Conservation (phyloP, 2,329 filamentous ascomycete species). For the Alternaria sp. region DNA sequence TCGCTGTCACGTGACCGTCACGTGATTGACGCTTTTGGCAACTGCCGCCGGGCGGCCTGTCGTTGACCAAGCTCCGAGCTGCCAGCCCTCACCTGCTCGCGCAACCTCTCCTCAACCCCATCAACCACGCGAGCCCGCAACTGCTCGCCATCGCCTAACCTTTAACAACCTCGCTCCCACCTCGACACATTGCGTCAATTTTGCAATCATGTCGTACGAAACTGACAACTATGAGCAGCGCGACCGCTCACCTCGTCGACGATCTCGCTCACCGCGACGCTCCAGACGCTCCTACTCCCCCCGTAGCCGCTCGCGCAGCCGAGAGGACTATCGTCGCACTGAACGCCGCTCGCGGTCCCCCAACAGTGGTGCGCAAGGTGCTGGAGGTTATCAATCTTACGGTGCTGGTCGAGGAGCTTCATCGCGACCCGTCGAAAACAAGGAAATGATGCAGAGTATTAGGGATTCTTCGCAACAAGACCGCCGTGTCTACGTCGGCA, state of each 20-base stretch:
- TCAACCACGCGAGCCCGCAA: conserved; percentile 33
- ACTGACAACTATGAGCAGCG: conserved; percentile 50
- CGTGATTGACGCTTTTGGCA: conserved; percentile 24
- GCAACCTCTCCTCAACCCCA: conserved; percentile 34
- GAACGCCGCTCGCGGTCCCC: conserved; percentile 76
- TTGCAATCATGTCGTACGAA: conserved; percentile 48
- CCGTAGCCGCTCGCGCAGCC: conserved; percentile 80
- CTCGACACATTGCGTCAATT: conserved; percentile 17
- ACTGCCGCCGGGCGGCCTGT: conserved; percentile 30
- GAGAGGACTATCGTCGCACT: conserved; percentile 58
- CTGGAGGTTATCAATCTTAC: conserved; percentile 72
- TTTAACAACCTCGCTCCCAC: conserved; percentile 14
- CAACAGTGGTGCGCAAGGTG: conserved; percentile 76
- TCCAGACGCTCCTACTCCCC: conserved; percentile 70
- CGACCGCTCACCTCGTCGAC: conserved; percentile 74
- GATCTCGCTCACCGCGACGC: conserved; percentile 57
- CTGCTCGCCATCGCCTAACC: conserved; percentile 24
- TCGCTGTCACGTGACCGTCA: conserved; percentile 4
- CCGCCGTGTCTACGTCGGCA: conserved; percentile 98
- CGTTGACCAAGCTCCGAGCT: conserved; percentile 26
- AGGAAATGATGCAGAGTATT: conserved; percentile 95
- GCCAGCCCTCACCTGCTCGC: conserved; percentile 30
- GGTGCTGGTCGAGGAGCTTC: conserved; percentile 60
- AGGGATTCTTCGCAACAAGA: conserved; percentile 97
- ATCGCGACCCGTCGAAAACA: conserved; percentile 79